Conservation (phyloP, 495 filamentous ascomycete species). For the Eremomyces bilateralis region DNA sequence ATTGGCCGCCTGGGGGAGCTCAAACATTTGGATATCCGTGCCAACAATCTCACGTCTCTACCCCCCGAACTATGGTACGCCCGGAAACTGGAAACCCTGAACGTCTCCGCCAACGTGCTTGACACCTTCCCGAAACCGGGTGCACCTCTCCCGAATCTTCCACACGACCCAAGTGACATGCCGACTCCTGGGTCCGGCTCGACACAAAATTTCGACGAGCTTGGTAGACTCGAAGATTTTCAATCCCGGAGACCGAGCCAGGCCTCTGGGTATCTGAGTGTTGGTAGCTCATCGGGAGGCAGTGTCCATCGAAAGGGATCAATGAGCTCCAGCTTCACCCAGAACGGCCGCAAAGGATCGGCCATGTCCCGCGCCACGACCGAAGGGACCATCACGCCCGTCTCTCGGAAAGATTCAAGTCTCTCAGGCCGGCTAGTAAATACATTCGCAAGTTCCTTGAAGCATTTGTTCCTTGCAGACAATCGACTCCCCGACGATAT, state of each 20-base stretch:
- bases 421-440: slow-evolving; percentile 50
- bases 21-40: slow-evolving; percentile 62
- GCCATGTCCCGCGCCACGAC: slow-evolving; percentile 45
- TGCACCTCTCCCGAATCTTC: slow-evolving; percentile 10
- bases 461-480: slow-evolving; percentile 73
- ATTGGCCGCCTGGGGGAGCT: slow-evolving; percentile 73
- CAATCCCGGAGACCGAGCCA: slow-evolving; percentile 60
- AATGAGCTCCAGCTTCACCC: slow-evolving; percentile 54
- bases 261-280: slow-evolving; percentile 52
- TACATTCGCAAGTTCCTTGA: slow-evolving; percentile 69
- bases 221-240: slow-evolving; percentile 43
- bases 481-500: slow-evolving; percentile 86
- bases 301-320: slow-evolving; percentile 51
- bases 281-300: slow-evolving; percentile 45
- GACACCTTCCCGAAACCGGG: slow-evolving; percentile 64
- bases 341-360: slow-evolving; percentile 60
- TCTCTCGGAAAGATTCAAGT: slow-evolving; percentile 67
- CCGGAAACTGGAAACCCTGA: slow-evolving; percentile 68
- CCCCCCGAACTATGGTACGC: slow-evolving; percentile 90
- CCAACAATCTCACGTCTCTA: slow-evolving; percentile 74
- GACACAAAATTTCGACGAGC: slow-evolving; percentile 50
- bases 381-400: slow-evolving; percentile 35
- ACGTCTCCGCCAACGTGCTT: slow-evolving; percentile 84
- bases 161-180: slow-evolving; percentile 15
- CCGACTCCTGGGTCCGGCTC: slow-evolving; percentile 30